Conservation (phyloP, 306 rosid genomes). For the Pterocarpus macrocarpus region DNA sequence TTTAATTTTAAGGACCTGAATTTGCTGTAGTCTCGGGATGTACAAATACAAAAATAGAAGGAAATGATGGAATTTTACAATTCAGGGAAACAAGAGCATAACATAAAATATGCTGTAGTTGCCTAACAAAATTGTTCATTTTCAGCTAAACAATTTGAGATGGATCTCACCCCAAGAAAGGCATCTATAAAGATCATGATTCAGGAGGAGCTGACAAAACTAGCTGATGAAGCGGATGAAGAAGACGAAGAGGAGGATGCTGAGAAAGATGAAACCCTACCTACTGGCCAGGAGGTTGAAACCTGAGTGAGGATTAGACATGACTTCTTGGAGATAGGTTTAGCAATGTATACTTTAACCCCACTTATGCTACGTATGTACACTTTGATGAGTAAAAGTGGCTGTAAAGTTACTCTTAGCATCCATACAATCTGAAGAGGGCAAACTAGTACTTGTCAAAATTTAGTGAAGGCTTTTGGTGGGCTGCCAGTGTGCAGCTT, state of each 20-base stretch:
- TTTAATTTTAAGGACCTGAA: constrained; percentile 16
- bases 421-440: constrained; percentile 50
- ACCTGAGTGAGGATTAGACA: constrained; percentile 54
- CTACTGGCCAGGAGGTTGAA: constrained; percentile 69
- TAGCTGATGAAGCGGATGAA: constrained; percentile 87
- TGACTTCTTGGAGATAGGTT: constrained; percentile 57
- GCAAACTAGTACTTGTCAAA: constrained; percentile 46
- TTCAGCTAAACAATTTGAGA: constrained; percentile 70
- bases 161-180: constrained; percentile 83
- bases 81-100: constrained; percentile 17
- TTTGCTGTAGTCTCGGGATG: neutral
- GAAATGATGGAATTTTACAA: neutral
- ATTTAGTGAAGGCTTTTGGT: constrained; percentile 49
- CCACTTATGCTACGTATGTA: constrained; percentile 36
- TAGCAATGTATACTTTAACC: constrained; percentile 52
- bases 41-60: constrained; percentile 2
- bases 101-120: neutral
- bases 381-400: constrained; percentile 46
- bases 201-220: constrained; percentile 93
- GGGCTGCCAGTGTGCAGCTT: constrained; percentile 55
- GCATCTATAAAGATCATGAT: constrained; percentile 84
- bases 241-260: constrained; percentile 68
- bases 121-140: constrained; percentile 39
- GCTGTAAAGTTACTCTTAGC: constrained; percentile 58
- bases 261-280: constrained; percentile 62